phyloP scores from a whole-genome alignment of 2,329 filamentous ascomycete species.

The Xylariaceae sp. region DNA sequence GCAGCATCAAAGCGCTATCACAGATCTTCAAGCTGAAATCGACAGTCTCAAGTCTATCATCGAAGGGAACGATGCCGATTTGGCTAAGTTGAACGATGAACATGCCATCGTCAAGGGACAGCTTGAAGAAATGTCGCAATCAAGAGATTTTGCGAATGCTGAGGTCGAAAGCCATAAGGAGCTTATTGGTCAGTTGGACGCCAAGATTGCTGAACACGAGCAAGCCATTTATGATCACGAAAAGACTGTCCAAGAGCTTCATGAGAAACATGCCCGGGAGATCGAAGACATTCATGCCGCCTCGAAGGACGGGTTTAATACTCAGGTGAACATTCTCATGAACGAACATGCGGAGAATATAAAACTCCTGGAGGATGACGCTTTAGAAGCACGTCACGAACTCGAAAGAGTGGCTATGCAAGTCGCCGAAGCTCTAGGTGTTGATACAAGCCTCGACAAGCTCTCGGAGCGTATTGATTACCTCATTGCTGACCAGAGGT shows the following conservation, averaged over 20 bases:
- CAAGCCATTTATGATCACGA: constrained; percentile 54
- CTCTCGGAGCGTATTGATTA: constrained; percentile 60
- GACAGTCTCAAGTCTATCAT: constrained; percentile 78
- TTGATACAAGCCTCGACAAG: constrained; percentile 67
- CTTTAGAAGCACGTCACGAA: constrained; percentile 64
- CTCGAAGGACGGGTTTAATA: constrained; percentile 56
- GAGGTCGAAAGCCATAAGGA: constrained; percentile 46
- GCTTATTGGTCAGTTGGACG: constrained; percentile 53
- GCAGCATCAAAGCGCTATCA: constrained; percentile 59
- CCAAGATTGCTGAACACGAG: constrained; percentile 60
- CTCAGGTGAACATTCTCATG: constrained; percentile 57
- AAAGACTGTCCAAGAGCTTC: constrained; percentile 48
- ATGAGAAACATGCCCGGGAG: constrained; percentile 49
- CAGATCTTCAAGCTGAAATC: constrained; percentile 68
- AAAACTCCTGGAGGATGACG: constrained; percentile 58
- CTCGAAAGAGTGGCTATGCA: constrained; percentile 63
- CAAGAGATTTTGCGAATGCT: constrained; percentile 50
- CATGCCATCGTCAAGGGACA: constrained; percentile 65
- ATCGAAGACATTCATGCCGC: constrained; percentile 46
- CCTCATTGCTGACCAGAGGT: constrained; percentile 57
- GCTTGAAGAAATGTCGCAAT: constrained; percentile 63
- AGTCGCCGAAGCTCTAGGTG: constrained; percentile 57
- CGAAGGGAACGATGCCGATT: constrained; percentile 63
- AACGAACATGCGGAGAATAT: constrained; percentile 58
- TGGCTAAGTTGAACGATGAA: constrained; percentile 71